Base-by-base conservation (phyloP, 352 stramenopile genomes). In the Globisporangium canariense region DNA sequence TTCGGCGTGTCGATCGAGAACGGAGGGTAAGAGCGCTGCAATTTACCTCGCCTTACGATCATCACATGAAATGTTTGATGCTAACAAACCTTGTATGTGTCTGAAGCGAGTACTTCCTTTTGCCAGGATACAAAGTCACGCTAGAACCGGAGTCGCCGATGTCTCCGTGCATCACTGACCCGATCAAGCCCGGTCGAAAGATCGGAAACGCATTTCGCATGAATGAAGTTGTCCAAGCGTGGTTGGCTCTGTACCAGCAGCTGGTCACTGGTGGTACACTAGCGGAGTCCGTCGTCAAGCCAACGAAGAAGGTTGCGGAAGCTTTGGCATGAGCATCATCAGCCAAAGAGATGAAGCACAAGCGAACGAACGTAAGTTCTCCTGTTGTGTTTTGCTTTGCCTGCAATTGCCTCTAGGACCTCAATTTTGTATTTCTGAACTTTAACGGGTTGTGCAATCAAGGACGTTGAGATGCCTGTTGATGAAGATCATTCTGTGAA, bases 181-280 rank as follows among this genome's bases (percentile, higher is more conserved):
- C 87, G 10, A 88, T 95, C 58, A 83, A 83, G 41, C 65, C 70
- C 32, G 77, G 73, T 30, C 75, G 81, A 60, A 89, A 69, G 65
- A 89, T 95, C 54, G 87, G 84, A 60, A 93, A 90, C 64, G 84
- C 81, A 47, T 95, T 93, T 60, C 83, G 85, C 25, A 92, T 95
- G 77, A 78, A 83, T 49, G 81, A 95, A 74, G 85, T 81, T 20
- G 52, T 81, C 20, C 71, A 79, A 67, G 71, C 74, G 0, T 81
- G 74, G 74, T 64, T 67, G 30, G 32, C 53, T 28, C 22, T 79
- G 14, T 81, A 81, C 59, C 69, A 79, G 46, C 69, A 74, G 5
- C 56, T 81, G 4, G 55, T 54, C n/a, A 51, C 51, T 61, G 71
- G 74, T n/a, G 47, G 57, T 5, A 40, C 71, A 3, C 58, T 81